Conservation (phyloP, 2,329 filamentous ascomycete genomes). For the Trichoderma atrobrunneum region DNA sequence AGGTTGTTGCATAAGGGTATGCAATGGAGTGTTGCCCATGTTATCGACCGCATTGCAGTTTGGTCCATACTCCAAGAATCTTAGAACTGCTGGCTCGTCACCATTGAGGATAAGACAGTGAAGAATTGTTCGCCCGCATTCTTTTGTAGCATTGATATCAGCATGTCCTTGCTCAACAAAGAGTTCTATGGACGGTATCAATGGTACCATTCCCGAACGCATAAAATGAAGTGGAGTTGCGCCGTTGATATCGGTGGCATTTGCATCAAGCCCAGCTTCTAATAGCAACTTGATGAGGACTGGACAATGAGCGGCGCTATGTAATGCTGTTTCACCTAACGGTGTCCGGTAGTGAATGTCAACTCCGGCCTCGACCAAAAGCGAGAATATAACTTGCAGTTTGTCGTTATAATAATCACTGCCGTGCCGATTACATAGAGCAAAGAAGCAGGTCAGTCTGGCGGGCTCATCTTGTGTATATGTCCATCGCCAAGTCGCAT, state of each 20-base stretch:
- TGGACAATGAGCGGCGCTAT: constrained; percentile 15
- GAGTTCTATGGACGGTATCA: constrained; percentile 22
- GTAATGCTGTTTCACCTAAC: constrained; percentile 23
- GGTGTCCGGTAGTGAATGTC: constrained; percentile 24
- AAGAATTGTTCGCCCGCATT: constrained; percentile 27
- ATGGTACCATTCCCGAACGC: not conserved
- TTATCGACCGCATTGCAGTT: constrained; percentile 23
- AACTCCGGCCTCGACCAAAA: constrained; percentile 26
- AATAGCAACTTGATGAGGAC: constrained; percentile 22
- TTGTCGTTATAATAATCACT: not conserved
- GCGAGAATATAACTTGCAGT: constrained; percentile 17
- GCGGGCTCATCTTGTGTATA: not conserved
- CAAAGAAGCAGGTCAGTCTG: constrained; percentile 19
- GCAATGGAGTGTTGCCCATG: constrained; percentile 25
- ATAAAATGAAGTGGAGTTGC: constrained; percentile 23
- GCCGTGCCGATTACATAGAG: not conserved
- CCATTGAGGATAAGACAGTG: not conserved
- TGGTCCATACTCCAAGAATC: constrained; percentile 22
- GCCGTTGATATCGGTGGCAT: constrained; percentile 21
- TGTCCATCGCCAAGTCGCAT: not conserved
- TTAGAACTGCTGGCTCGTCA: not conserved
- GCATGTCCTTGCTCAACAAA: constrained; percentile 27
- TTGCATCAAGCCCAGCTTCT: constrained; percentile 26
- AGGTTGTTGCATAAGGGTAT: constrained; percentile 13
- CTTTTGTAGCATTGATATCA: constrained; percentile 25